These are phyloP conservation scores for Pseudocercospora pini-densiflorae DNA, from an alignment of 2,329 filamentous ascomycete species.

Conservation along the genomic window DNA sequence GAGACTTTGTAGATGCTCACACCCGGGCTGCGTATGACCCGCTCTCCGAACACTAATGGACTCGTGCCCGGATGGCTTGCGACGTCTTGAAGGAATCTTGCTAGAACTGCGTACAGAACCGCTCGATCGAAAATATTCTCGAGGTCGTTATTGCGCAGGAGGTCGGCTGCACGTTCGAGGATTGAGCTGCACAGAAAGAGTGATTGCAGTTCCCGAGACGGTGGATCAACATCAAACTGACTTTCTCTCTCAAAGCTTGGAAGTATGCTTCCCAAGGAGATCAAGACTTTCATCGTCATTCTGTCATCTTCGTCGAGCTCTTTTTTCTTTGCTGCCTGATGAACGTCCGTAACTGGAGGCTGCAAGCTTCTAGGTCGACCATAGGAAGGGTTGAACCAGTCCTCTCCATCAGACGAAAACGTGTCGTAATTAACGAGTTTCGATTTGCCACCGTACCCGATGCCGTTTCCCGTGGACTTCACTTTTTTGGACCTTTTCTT, in stretches of 20 bases:
- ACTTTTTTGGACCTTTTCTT: slow-evolving; percentile 8
- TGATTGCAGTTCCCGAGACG: slow-evolving; percentile 32
- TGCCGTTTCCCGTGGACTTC: slow-evolving; percentile 3
- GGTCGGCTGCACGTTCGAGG: slow-evolving; percentile 44
- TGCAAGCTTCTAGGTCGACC: neutral
- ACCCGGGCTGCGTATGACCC: slow-evolving; percentile 40
- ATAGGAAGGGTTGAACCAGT: neutral
- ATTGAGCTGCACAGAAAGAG: slow-evolving; percentile 45
- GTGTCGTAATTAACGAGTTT: neutral
- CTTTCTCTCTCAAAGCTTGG: slow-evolving; percentile 29
- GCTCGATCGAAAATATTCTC: slow-evolving; percentile 42
- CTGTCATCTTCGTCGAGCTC: slow-evolving; percentile 24
- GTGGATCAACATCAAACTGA: slow-evolving; percentile 40
- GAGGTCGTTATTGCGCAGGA: slow-evolving; percentile 49
- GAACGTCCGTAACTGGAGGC: neutral
- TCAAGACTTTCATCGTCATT: slow-evolving; percentile 24
- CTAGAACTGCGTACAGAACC: slow-evolving; percentile 44
- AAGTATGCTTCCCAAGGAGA: slow-evolving; percentile 31
- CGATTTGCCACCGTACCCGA: slow-evolving; percentile 12
- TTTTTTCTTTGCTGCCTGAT: neutral
- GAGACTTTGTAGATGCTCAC: slow-evolving; percentile 46
- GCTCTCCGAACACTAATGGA: slow-evolving; percentile 41
- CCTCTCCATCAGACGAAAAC: neutral
- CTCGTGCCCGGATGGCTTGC: slow-evolving; percentile 39
- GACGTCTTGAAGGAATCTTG: slow-evolving; percentile 48